These are phyloP conservation scores for Lactarius tabidus DNA, from an alignment of 768 basidiomycete genomes.

Conservation along the genomic window DNA sequence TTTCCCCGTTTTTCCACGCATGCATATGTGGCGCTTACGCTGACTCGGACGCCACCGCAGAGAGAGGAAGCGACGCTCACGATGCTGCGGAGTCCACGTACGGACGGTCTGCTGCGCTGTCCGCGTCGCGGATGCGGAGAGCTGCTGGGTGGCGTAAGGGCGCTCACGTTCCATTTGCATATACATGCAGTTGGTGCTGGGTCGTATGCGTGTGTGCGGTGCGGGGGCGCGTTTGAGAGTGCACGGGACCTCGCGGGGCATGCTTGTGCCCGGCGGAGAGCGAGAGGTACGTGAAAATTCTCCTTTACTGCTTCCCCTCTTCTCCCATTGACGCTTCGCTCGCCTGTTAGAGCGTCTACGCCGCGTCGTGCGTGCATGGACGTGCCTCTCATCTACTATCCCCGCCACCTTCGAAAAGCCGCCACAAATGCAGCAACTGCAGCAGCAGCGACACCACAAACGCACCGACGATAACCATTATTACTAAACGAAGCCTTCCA, in stretches of 20 bases:
- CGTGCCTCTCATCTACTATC: slow-evolving; percentile 10
- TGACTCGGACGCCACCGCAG: too few species aligned
- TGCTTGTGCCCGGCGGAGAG: slow-evolving; percentile 18
- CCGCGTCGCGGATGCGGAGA: slow-evolving; percentile 18
- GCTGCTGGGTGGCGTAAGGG: slow-evolving; percentile 19
- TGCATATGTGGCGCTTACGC: too few species aligned
- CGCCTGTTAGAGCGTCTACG: slow-evolving; percentile 8
- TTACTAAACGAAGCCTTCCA: neutral
- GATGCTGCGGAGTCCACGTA: slow-evolving; percentile 17
- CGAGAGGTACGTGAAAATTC: slow-evolving; percentile 10
- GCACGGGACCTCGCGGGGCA: slow-evolving; percentile 21
- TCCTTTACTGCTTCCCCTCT: neutral
- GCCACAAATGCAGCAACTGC: neutral
- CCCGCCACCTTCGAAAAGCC: neutral
- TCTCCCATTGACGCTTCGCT: neutral
- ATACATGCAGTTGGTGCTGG: slow-evolving; percentile 19
- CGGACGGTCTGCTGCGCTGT: slow-evolving; percentile 16
- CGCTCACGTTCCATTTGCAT: slow-evolving; percentile 25
- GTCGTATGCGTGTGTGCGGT: slow-evolving; percentile 14
- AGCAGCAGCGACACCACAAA: slow-evolving; percentile 1
- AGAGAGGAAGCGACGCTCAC: slow-evolving; percentile 22
- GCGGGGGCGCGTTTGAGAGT: slow-evolving; percentile 20
- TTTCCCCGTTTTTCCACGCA: too few species aligned
- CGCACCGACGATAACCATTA: slow-evolving; percentile 10
- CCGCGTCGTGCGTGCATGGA: slow-evolving; percentile 20